Conservation (phyloP, 2,329 filamentous ascomycete species). For the Cladosporium sp. region DNA sequence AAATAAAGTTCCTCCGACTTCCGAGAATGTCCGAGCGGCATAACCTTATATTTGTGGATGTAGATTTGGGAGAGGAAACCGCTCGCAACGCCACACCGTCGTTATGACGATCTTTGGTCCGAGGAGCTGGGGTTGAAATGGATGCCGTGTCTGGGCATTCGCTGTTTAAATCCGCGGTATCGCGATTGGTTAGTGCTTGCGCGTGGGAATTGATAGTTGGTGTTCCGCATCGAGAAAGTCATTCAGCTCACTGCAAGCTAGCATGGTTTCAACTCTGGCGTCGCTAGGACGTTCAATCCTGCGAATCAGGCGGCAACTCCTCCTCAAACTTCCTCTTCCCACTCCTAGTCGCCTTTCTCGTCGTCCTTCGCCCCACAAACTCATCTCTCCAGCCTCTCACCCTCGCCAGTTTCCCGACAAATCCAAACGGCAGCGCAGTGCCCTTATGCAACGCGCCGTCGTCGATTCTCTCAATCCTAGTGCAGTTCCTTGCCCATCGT, state of each 20-base stretch:
- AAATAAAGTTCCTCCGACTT: background rate
- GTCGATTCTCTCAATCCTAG: slow-evolving; percentile 43
- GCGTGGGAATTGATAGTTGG: background rate
- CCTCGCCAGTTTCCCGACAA: slow-evolving; percentile 61
- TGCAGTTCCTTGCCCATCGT: slow-evolving; percentile 66
- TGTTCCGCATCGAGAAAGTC: background rate
- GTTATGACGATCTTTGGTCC: slow-evolving; percentile 1
- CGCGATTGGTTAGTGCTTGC: too few species aligned
- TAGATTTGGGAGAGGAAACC: background rate
- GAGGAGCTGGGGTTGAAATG: too few species aligned
- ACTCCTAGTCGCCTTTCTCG: slow-evolving; percentile 14
- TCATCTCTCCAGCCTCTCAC: slow-evolving; percentile 75
- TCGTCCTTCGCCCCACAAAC: slow-evolving; percentile 59
- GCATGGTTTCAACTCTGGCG: background rate
- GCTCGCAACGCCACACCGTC: background rate
- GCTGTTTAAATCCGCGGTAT: background rate
- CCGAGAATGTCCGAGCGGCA: background rate
- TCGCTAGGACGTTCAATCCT: slow-evolving; percentile 12
- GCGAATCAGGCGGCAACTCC: slow-evolving; percentile 39
- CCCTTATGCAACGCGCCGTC: slow-evolving; percentile 18
- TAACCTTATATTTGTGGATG: background rate
- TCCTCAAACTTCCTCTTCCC: slow-evolving; percentile 22
- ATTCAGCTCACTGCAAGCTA: background rate
- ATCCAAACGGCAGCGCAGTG: slow-evolving; percentile 62
- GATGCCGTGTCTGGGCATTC: background rate